These are phyloP conservation scores for Trichoderma atrobrunneum DNA, from an alignment of 2,329 filamentous ascomycete genomes.

Conservation along the genomic window DNA sequence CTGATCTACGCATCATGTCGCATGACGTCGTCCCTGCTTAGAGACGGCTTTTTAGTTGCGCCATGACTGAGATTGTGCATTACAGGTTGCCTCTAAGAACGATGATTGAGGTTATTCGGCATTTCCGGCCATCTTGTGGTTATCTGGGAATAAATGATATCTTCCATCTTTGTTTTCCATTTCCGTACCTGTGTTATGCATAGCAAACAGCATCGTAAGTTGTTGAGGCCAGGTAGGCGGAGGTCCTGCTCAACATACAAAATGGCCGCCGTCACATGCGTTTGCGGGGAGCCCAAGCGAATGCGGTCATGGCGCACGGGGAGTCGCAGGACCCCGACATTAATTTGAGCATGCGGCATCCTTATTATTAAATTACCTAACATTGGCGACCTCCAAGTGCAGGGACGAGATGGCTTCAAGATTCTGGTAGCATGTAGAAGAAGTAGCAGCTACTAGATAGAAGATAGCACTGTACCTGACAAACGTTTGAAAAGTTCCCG, in stretches of 20 bases:
- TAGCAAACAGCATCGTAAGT: neutral
- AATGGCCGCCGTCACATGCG: constrained; percentile 4
- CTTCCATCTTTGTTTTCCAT: neutral
- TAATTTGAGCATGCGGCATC: neutral
- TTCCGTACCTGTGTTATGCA: neutral
- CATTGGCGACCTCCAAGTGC: neutral
- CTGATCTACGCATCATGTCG: neutral
- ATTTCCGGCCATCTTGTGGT: neutral
- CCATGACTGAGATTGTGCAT: neutral
- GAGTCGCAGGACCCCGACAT: neutral
- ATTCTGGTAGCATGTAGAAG: no score
- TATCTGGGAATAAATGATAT: neutral
- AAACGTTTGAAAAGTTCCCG: neutral
- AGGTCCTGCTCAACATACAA: neutral
- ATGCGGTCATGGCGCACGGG: constrained; percentile 6
- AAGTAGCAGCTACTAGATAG: neutral
- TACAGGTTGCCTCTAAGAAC: neutral
- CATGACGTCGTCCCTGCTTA: constrained; percentile 6
- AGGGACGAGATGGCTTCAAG: neutral
- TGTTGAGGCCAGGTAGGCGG: neutral
- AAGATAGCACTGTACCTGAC: neutral
- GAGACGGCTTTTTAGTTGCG: neutral
- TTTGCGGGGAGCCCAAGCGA: neutral
- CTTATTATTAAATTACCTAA: neutral
- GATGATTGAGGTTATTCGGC: neutral